A percentile compares a stretch with the other conserved stretches of the same genome.
These are phyloP conservation scores for Trichophaea hybrida DNA, from an alignment of 2,329 filamentous ascomycete genomes.

Conservation along the genomic window DNA sequence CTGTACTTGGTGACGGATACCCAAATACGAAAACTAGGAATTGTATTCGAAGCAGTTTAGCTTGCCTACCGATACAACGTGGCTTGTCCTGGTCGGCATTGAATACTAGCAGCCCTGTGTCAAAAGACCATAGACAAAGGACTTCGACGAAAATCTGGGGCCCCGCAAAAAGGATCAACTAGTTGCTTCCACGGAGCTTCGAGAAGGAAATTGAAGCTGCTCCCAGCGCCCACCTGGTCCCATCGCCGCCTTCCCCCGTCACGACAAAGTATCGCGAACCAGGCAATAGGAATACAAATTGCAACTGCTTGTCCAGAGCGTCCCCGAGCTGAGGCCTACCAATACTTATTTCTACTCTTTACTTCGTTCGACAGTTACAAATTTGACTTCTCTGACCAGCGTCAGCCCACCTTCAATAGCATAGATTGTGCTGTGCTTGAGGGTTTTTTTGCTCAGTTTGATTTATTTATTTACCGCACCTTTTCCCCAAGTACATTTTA, in stretches of 20 bases:
- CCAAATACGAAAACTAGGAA: not conserved
- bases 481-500: constrained; percentile 8
- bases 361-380: too few species aligned
- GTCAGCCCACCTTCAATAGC: not conserved
- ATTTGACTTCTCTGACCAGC: not conserved
- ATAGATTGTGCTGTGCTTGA: not conserved
- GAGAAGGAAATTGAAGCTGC: not conserved
- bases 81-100: not conserved
- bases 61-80: not conserved
- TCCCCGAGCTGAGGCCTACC: too few species aligned
- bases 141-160: not conserved
- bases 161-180: not conserved
- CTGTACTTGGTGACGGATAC: not conserved
- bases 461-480: constrained; percentile 21
- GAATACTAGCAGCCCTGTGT: not conserved
- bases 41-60: not conserved
- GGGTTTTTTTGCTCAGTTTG: too few species aligned
- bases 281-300: too few species aligned
- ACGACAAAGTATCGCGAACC: too few species aligned
- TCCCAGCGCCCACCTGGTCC: too few species aligned
- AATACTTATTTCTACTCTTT: too few species aligned
- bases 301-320: too few species aligned
- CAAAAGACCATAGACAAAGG: not conserved
- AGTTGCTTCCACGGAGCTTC: not conserved
- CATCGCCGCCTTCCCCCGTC: too few species aligned